Evolutionary conservation across 768 basidiomycete species (phyloP).

Genomic region (Podaxis pistillaris): DNA sequence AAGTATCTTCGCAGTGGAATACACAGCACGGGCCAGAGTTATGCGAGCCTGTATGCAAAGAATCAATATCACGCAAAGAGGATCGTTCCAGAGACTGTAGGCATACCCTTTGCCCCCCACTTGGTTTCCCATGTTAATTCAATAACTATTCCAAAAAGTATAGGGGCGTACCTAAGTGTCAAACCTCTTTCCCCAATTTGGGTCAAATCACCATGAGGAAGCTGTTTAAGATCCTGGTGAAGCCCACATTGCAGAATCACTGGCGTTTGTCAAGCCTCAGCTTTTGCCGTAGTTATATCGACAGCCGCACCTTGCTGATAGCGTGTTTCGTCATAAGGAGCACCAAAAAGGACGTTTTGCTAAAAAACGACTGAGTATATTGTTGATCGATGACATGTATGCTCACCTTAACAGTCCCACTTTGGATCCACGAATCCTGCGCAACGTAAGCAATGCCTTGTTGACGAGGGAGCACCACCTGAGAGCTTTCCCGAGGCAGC

Average conservation of each 20-base stretch:
- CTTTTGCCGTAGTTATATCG: not conserved
- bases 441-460: constrained; percentile 74
- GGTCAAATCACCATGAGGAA: constrained; percentile 61
- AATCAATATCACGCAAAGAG: not conserved
- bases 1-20: constrained; percentile 55
- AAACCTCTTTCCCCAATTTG: constrained; percentile 71
- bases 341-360: constrained; percentile 80
- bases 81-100: not conserved
- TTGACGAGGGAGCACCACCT: constrained; percentile 62
- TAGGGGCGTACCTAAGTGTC: constrained; percentile 30
- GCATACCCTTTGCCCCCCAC: constrained; percentile 40
- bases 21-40: constrained; percentile 44
- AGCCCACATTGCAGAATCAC: constrained; percentile 74
- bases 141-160: not conserved
- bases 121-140: not conserved
- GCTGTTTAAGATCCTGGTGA: constrained; percentile 65
- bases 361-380: constrained; percentile 16
- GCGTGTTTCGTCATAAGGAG: constrained; percentile 69
- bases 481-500: constrained; percentile 45
- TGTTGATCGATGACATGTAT: not conserved
- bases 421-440: constrained; percentile 82
- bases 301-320: constrained; percentile 52
- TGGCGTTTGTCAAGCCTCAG: not conserved
- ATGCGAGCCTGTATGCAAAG: constrained; percentile 38
- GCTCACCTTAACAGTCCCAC: constrained; percentile 61